Percentiles rank a stretch among this genome's conserved stretches.
These are phyloP conservation scores for Gamsiella multidivaricata DNA, from an alignment of 192 early-diverging fungal species.

Conservation along the genomic window DNA sequence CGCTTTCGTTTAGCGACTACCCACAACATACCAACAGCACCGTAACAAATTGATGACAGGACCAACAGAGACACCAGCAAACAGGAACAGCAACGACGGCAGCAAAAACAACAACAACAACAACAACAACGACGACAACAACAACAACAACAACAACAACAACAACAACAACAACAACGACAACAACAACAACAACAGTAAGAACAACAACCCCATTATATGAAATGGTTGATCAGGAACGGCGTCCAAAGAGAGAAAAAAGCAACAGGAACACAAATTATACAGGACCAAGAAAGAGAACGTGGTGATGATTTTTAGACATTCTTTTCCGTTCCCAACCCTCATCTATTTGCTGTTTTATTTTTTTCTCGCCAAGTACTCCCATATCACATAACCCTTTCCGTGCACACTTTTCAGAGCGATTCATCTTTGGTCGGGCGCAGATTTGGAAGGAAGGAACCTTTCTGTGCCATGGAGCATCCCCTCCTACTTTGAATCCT, in stretches of 20 bases:
- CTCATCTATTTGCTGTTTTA: neutral
- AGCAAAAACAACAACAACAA: conserved; percentile 12
- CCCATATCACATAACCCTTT: neutral
- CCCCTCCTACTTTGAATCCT: neutral
- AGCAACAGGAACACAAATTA: neutral
- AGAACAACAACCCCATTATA: neutral
- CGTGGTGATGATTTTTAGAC: conserved; percentile 15
- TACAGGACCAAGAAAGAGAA: neutral
- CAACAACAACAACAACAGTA: neutral
- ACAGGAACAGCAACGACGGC: neutral
- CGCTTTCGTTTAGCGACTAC: conserved; percentile 31
- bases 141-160: conserved; percentile 5
- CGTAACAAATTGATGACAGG: neutral
- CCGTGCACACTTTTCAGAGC: neutral
- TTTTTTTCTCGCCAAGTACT: conserved; percentile 17
- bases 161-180: neutral
- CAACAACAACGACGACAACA: conserved; percentile 2
- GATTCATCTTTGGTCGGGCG: neutral
- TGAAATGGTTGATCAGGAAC: conserved; percentile 4
- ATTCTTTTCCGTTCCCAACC: neutral
- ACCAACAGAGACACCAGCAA: neutral
- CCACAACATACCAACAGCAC: neutral
- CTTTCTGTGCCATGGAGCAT: conserved; percentile 3
- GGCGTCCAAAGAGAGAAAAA: neutral
- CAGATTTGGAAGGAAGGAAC: conserved; percentile 14